Percentiles rank a stretch among this genome's conserved stretches.
Conservation (phyloP, 2,329 filamentous ascomycete species). For the Aureobasidium musti region DNA sequence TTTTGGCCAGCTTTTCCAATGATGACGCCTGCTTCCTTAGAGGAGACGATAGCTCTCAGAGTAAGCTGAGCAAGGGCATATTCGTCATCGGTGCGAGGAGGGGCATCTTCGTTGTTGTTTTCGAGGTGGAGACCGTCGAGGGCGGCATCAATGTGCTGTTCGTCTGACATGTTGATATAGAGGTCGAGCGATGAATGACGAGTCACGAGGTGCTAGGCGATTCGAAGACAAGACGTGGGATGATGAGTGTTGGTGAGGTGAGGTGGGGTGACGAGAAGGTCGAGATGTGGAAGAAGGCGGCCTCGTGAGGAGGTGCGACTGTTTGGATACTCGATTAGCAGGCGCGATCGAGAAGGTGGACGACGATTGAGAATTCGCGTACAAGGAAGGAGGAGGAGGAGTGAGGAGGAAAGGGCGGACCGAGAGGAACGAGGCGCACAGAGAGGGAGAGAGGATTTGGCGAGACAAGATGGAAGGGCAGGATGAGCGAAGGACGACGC, state of each 20-base stretch:
- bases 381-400: background rate
- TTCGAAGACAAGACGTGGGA: conserved; percentile 16
- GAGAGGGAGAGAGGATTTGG: background rate
- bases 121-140: conserved; percentile 45
- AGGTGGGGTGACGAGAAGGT: background rate
- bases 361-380: background rate
- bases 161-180: conserved; percentile 46
- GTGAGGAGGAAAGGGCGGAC: background rate
- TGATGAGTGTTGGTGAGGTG: background rate
- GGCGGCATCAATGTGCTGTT: conserved; percentile 41
- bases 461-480: background rate
- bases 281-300: background rate
- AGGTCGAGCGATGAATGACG: conserved; percentile 27
- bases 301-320: conserved; percentile 1
- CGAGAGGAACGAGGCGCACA: background rate
- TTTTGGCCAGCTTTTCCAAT: conserved; percentile 99
- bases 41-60: conserved; percentile 94
- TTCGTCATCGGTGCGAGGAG: conserved; percentile 95
- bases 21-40: conserved; percentile 98
- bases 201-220: conserved; percentile 22
- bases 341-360: background rate
- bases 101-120: conserved; percentile 64
- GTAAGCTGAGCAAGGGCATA: conserved; percentile 92
- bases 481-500: background rate
- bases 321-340: background rate